Percentiles rank a stretch among this genome's conserved stretches.
Evolutionary conservation across 2,329 filamentous ascomycete genomes (phyloP).

Genomic region (Fusarium miscanthi): DNA sequence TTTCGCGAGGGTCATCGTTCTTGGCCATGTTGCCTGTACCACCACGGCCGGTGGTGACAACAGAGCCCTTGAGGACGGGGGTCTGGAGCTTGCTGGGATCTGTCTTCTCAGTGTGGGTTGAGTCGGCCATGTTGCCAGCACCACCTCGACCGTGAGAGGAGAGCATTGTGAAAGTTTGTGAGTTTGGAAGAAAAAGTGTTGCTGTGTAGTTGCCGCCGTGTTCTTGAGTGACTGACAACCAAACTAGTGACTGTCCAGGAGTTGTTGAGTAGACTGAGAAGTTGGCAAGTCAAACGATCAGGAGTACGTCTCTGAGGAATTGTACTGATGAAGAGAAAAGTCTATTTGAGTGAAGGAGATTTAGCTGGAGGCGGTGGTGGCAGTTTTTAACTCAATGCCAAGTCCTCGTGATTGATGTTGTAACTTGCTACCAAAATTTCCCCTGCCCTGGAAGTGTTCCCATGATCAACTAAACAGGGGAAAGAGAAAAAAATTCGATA

Average conservation of each 20-base stretch:
- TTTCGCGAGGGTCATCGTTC: conserved; percentile 76
- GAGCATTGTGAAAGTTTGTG: conserved; percentile 52
- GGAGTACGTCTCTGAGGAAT: not conserved
- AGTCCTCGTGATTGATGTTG: conserved; percentile 39
- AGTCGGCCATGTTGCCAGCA: conserved; percentile 77
- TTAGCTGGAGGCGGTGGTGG: conserved; percentile 8
- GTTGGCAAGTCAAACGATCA: not conserved
- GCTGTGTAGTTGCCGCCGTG: not conserved
- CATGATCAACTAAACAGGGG: conserved; percentile 38
- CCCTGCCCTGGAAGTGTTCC: conserved; percentile 28
- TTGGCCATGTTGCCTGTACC: conserved; percentile 88
- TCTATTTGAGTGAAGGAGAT: not conserved
- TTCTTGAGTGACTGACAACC: not conserved
- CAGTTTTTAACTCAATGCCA: conserved; percentile 39
- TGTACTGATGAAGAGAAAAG: not conserved
- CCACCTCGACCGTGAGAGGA: conserved; percentile 81
- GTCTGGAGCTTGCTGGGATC: conserved; percentile 77
- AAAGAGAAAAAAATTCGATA: conserved; percentile 24
- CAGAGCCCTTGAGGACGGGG: conserved; percentile 82
- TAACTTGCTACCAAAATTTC: conserved; percentile 29
- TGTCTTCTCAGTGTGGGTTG: conserved; percentile 62
- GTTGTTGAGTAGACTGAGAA: not conserved
- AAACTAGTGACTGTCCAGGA: not conserved
- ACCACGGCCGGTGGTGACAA: conserved; percentile 90
- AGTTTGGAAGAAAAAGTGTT: not conserved